These are phyloP conservation scores for Hortiboletus rubellus DNA, from an alignment of 1,284 basidiomycete species.

Conservation along the genomic window DNA sequence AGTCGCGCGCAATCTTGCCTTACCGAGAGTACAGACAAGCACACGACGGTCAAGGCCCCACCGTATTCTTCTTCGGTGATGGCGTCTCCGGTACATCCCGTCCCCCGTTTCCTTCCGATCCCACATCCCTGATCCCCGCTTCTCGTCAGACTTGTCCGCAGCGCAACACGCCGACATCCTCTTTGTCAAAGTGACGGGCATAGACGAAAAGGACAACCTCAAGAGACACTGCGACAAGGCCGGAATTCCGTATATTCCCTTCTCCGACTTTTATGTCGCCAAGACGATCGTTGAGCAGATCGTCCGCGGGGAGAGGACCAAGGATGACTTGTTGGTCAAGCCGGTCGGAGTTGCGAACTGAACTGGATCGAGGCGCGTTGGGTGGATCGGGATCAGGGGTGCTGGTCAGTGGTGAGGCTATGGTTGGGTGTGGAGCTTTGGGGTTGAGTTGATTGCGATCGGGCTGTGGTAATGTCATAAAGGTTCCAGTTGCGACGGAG, in stretches of 20 bases:
- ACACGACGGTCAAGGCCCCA: slow-evolving; percentile 64
- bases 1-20: slow-evolving; percentile 86
- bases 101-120: background rate
- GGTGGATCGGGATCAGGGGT: background rate
- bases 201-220: slow-evolving; percentile 79
- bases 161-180: slow-evolving; percentile 87
- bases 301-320: slow-evolving; percentile 21
- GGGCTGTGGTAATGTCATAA: background rate
- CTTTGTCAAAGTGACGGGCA: slow-evolving; percentile 82
- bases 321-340: slow-evolving; percentile 24
- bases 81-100: slow-evolving; percentile 76
- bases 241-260: slow-evolving; percentile 67
- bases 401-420: background rate
- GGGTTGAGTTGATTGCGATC: too few species aligned
- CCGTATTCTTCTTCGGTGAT: slow-evolving; percentile 93
- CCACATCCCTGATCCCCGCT: background rate
- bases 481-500: background rate
- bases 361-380: background rate
- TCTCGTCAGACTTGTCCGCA: slow-evolving; percentile 75
- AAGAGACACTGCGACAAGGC: slow-evolving; percentile 73
- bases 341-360: background rate
- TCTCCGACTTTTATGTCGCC: slow-evolving; percentile 53
- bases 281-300: slow-evolving; percentile 26
- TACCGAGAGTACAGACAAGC: slow-evolving; percentile 53
- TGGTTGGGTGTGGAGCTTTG: background rate